A percentile compares a stretch with the other conserved stretches of the same genome.
These are phyloP conservation scores for Xylariales sp. DNA, from an alignment of 2,329 filamentous ascomycete genomes.

Conservation along the genomic window DNA sequence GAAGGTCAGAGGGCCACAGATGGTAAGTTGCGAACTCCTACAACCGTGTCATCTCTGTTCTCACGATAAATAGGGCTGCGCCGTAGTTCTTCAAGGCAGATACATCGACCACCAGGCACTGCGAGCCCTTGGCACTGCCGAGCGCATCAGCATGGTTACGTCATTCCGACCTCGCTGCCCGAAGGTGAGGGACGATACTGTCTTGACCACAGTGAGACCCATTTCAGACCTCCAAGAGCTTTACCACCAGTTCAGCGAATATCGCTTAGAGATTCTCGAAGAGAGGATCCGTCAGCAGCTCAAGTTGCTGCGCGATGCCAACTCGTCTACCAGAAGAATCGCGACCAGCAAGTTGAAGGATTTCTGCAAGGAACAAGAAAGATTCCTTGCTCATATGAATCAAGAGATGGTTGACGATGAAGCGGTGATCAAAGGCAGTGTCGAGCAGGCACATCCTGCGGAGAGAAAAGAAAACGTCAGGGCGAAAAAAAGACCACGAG, in stretches of 20 bases:
- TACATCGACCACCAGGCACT: conserved; percentile 64
- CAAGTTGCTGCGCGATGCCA: conserved; percentile 34
- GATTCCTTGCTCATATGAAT: conserved; percentile 30
- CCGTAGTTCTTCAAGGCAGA: conserved; percentile 61
- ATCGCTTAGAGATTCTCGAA: conserved; percentile 59
- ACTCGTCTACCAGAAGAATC: conserved; percentile 20
- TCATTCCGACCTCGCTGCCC: conserved; percentile 57
- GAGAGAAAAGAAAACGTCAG: not conserved
- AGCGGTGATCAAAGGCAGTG: conserved; percentile 17
- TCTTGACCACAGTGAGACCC: conserved; percentile 53
- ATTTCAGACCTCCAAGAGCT: conserved; percentile 54
- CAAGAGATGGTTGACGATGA: conserved; percentile 28
- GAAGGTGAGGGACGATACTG: conserved; percentile 52
- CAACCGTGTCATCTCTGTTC: not conserved
- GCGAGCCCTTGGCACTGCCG: conserved; percentile 50
- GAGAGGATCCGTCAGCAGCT: conserved; percentile 47
- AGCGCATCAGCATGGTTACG: conserved; percentile 63
- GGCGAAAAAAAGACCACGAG: not conserved
- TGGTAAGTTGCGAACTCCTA: conserved; percentile 47
- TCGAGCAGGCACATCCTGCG: conserved; percentile 19
- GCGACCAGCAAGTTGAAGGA: conserved; percentile 25
- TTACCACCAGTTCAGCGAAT: conserved; percentile 58
- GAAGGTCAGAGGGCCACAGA: conserved; percentile 55
- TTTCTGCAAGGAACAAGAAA: conserved; percentile 28
- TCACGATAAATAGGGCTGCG: conserved; percentile 53